Evolutionary conservation across 2,329 filamentous ascomycete species (phyloP).

Genomic region (Fusarium equiseti): DNA sequence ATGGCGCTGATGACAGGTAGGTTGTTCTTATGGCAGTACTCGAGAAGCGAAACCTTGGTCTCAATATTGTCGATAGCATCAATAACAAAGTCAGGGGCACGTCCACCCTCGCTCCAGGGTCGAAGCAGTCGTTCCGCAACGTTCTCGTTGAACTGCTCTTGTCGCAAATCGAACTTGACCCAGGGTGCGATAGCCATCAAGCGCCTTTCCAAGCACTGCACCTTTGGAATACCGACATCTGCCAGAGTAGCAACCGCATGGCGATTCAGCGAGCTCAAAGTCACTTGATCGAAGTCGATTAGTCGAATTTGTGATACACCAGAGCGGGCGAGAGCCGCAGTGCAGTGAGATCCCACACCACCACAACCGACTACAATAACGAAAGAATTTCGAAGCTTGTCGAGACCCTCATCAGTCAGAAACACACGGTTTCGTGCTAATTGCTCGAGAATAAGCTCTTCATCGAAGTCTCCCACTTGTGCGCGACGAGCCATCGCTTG

Average conservation of each 20-base stretch:
- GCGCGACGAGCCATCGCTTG: conserved; percentile 69
- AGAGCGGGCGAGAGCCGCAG: conserved; percentile 86
- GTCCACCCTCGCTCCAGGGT: conserved; percentile 70
- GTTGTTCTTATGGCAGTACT: conserved; percentile 83
- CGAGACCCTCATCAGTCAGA: conserved; percentile 82
- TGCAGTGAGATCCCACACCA: conserved; percentile 93
- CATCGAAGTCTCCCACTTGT: conserved; percentile 73
- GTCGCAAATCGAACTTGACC: conserved; percentile 87
- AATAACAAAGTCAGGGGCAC: conserved; percentile 86
- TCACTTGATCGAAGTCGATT: conserved; percentile 98
- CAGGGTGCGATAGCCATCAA: conserved; percentile 91
- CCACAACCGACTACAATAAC: conserved; percentile 93
- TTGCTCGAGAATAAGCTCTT: conserved; percentile 92
- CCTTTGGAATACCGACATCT: conserved; percentile 93
- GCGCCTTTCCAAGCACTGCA: conserved; percentile 82
- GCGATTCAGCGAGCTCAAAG: conserved; percentile 92
- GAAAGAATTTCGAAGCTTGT: conserved; percentile 82
- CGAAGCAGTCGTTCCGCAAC: conserved; percentile 76
- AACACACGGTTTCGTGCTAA: conserved; percentile 94
- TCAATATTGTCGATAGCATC: conserved; percentile 99
- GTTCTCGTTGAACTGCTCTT: conserved; percentile 81
- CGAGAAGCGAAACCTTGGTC: conserved; percentile 90
- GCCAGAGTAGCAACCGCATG: conserved; percentile 94
- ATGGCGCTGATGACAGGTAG: conserved; percentile 92
- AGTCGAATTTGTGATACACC: conserved; percentile 89